A percentile compares a stretch with the other conserved stretches of the same genome.
Evolutionary conservation across 805 yeast genomes (phyloP).

Genomic region (Candida ovalis): DNA sequence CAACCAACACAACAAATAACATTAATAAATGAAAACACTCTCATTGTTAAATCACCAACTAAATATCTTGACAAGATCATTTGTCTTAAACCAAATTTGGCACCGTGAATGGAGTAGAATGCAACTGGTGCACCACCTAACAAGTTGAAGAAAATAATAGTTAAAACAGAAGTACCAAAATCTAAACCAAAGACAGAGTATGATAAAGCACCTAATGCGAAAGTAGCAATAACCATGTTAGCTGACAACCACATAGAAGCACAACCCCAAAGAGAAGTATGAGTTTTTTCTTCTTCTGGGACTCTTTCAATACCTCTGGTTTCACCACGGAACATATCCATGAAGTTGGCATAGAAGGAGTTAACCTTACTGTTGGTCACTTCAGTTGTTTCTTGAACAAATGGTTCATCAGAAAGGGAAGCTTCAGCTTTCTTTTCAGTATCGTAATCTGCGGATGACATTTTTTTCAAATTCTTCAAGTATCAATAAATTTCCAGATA

Average conservation of each 20-base stretch:
- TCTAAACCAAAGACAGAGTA: conserved; percentile 57
- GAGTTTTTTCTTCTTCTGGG: conserved; percentile 73
- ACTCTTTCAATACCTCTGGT: conserved; percentile 78
- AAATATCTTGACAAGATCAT: conserved; percentile 77
- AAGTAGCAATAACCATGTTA: conserved; percentile 81
- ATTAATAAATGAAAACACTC: conserved; percentile 75
- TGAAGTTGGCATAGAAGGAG: conserved; percentile 21
- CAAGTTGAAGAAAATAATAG: conserved; percentile 67
- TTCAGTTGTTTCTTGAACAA: conserved; percentile 21
- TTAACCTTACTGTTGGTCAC: conserved; percentile 11
- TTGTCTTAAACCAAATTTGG: conserved; percentile 82
- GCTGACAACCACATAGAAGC: conserved; percentile 92
- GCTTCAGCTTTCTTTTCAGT: conserved; percentile 27
- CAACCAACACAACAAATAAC: conserved; percentile 89
- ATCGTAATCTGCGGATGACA: conserved; percentile 12
- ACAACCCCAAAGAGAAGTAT: conserved; percentile 60
- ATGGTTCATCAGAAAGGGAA: conserved; percentile 21
- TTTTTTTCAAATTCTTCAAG: background rate
- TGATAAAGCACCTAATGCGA: conserved; percentile 72
- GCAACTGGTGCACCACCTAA: conserved; percentile 81
- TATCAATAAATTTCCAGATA: background rate
- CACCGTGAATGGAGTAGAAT: conserved; percentile 77
- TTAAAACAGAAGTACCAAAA: conserved; percentile 67
- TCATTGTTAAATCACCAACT: conserved; percentile 69
- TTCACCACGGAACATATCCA: conserved; percentile 42